phyloP scores from a whole-genome alignment of 306 rosid species.

The Gillenia trifoliata region DNA sequence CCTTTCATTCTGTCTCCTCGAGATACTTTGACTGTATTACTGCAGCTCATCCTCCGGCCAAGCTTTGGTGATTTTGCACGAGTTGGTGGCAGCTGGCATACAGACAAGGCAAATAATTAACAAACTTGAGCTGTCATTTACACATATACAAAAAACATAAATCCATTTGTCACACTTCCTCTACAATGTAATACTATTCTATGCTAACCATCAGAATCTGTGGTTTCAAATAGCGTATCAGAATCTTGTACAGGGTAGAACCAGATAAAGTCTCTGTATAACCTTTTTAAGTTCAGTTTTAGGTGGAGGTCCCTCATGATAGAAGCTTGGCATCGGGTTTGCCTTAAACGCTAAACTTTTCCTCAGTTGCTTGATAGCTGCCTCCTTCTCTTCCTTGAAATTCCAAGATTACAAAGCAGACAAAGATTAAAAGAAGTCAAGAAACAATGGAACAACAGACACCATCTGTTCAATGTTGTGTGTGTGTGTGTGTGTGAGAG shows the following conservation, averaged over 20 bases:
- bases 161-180: neutral
- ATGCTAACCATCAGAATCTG: neutral
- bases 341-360: constrained; percentile 92
- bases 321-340: constrained; percentile 95
- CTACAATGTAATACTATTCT: neutral
- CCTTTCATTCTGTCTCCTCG: constrained; percentile 41
- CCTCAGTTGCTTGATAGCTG: constrained; percentile 78
- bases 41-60: constrained; percentile 75
- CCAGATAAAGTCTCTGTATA: neutral
- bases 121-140: constrained; percentile 21
- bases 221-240: neutral
- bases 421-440: neutral
- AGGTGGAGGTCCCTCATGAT: constrained; percentile 95
- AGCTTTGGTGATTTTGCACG: constrained; percentile 97
- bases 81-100: constrained; percentile 77
- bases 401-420: constrained; percentile 26
- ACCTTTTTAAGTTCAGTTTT: constrained; percentile 95
- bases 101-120: constrained; percentile 20
- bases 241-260: constrained; percentile 17
- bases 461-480: constrained; percentile 4
- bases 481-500: neutral
- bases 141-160: neutral
- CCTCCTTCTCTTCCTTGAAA: constrained; percentile 81
- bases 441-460: constrained; percentile 16
- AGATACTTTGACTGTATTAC: constrained; percentile 32